Evolutionary conservation across 2,329 filamentous ascomycete genomes (phyloP), one percentile per base, ranked within the genome.

Genomic region (Fusarium sp.): DNA sequence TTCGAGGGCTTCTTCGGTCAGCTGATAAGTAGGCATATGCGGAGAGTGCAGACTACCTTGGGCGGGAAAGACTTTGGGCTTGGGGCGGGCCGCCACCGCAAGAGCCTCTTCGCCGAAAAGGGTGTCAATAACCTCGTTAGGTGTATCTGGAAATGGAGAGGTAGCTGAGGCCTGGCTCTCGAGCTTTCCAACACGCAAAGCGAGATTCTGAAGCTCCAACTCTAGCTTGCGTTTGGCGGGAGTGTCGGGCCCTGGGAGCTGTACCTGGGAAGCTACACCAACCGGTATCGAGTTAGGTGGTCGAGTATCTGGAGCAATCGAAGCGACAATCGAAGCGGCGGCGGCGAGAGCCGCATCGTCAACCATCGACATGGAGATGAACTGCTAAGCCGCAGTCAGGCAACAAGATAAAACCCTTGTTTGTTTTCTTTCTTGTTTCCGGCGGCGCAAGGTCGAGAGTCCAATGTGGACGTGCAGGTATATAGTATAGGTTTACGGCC

Each of bases 1-100:
- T 79, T 91, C 90, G 73, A 97, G 90, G 78, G 95, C 92, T 81
- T 95, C 91, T 76, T 94, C 91, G 72, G 90, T 92, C 74, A 92
- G 87, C 74, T 87, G 82, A 80, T 83, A 75, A 71, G 74, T 71
- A 60, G 76, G 67, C 72, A 76, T 59, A 72, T 73, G 72, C 67
- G 77, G 77, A 75, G 73, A 74, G 70, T 77, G 78, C 76, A 75
- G 78, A 75, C 73, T 79, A 80, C 79, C 78, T 77, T 78, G 73
- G 61, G 79, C 80, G 62, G 77, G 75, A 53, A 84, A 78, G 66
- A 87, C 82, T 73, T 83, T 85, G 61, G 86, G 58, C 64, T 79
- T 77, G 47, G 76, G 70, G 63, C 73, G 76, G 73, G 67, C 78
- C 84, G 81, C 78, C 84, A 83, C 67, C 67, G 77, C 74, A 67